A percentile compares a stretch with the other conserved stretches of the same genome.
Conservation (phyloP, 2,329 filamentous ascomycete species). For the Hypomyces rosellus region DNA sequence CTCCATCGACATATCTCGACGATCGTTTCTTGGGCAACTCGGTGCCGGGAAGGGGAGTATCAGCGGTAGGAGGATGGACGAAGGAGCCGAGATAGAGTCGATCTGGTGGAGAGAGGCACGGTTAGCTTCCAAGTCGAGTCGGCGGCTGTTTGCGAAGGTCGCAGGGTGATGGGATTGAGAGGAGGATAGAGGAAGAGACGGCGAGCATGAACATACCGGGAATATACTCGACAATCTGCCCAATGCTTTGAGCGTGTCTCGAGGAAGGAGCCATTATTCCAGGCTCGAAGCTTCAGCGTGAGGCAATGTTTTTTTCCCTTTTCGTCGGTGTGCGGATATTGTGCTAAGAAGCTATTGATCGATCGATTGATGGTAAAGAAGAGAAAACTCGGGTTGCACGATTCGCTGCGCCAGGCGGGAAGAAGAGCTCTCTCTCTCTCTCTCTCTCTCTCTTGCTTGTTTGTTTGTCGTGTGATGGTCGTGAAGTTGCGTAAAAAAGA, state of each 20-base stretch:
- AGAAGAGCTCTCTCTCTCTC: neutral
- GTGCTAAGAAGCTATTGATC: neutral
- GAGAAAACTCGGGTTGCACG: neutral
- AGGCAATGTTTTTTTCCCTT: neutral
- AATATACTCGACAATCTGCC: slow-evolving; percentile 93
- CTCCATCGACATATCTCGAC: slow-evolving; percentile 54
- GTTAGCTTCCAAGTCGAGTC: neutral
- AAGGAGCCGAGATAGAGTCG: slow-evolving; percentile 94
- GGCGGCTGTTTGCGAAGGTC: too few species aligned
- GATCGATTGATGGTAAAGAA: neutral
- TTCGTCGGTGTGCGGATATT: neutral
- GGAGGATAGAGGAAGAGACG: neutral
- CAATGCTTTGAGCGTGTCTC: slow-evolving; percentile 54
- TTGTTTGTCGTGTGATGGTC: neutral
- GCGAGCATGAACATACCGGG: slow-evolving; percentile 57
- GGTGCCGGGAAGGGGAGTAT: slow-evolving; percentile 82
- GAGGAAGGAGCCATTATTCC: slow-evolving; percentile 45
- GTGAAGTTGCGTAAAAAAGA: neutral
- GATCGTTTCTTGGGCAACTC: slow-evolving; percentile 53
- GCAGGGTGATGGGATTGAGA: neutral
- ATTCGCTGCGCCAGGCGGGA: neutral
- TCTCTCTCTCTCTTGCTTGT: neutral
- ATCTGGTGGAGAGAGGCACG: slow-evolving; percentile 48
- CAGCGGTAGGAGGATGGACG: slow-evolving; percentile 68
- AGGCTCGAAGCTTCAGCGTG: neutral